Percentiles rank a stretch among this genome's conserved stretches.
Evolutionary conservation across 192 early-diverging fungal genomes (phyloP).

Genomic region (Lobulomyces angularis): DNA sequence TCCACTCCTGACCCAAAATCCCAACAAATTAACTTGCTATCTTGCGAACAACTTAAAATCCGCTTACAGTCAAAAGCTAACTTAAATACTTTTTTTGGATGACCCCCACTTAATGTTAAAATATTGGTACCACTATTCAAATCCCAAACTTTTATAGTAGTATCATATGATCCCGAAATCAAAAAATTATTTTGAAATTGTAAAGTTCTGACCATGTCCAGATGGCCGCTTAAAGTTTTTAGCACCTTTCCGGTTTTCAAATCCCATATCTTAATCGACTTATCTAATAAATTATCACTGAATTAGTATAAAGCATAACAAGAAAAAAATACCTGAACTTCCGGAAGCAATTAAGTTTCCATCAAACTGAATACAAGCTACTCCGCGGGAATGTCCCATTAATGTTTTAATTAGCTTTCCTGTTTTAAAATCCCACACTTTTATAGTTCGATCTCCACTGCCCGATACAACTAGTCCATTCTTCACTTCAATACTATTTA

Average conservation of each 20-base stretch:
- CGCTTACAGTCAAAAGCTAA: too few relatives aligned
- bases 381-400: slow-evolving; percentile 63
- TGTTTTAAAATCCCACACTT: slow-evolving; percentile 65
- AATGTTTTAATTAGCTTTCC: slow-evolving; percentile 56
- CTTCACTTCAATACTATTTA: slow-evolving; percentile 68
- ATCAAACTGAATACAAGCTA: slow-evolving; percentile 86
- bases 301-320: slow-evolving; percentile 1
- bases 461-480: slow-evolving; percentile 12
- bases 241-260: slow-evolving; percentile 38
- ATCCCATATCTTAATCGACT: slow-evolving; percentile 70
- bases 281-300: slow-evolving; percentile 21
- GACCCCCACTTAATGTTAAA: too few relatives aligned
- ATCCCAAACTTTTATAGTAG: slow-evolving; percentile 80
- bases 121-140: slow-evolving; percentile 55
- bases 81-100: too few relatives aligned
- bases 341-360: slow-evolving; percentile 72
- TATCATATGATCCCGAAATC: slow-evolving; percentile 82
- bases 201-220: slow-evolving; percentile 58
- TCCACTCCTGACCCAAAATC: too few relatives aligned
- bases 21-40: too few relatives aligned
- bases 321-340: slow-evolving; percentile 36
- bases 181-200: slow-evolving; percentile 52
- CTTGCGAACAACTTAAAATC: too few relatives aligned
- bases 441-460: slow-evolving; percentile 62
- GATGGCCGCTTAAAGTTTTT: slow-evolving; percentile 44